Evolutionary conservation across 139 green algal genomes (phyloP).

Genomic region (Chlamydomonas sphaeroides): DNA sequence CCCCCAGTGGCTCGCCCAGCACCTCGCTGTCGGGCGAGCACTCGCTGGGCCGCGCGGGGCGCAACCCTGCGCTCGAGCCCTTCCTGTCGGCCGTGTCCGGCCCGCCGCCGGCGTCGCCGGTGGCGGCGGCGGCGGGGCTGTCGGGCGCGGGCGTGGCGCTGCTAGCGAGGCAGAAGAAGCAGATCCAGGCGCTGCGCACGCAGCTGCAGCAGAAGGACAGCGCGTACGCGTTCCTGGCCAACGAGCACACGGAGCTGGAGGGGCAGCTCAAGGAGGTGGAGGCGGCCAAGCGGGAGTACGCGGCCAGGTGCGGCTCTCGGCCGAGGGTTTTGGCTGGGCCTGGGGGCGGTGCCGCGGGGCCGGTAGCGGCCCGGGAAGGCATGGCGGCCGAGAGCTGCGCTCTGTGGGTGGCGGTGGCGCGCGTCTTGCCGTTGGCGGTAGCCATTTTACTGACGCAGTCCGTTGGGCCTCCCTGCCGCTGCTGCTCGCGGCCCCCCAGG

Average conservation of each 20-base stretch:
- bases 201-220: slow-evolving; percentile 39
- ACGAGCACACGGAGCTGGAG: slow-evolving; percentile 51
- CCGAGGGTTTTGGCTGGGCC: neutral
- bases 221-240: slow-evolving; percentile 33
- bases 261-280: slow-evolving; percentile 53
- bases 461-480: too few relatives aligned
- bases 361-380: too few relatives aligned
- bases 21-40: too few relatives aligned
- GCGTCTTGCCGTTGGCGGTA: too few relatives aligned
- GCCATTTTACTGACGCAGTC: too few relatives aligned
- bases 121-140: slow-evolving; percentile 18
- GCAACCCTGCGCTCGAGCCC: too few relatives aligned
- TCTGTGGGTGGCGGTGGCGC: too few relatives aligned
- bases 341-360: too few relatives aligned
- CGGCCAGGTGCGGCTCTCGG: slow-evolving; percentile 23
- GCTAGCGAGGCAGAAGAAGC: slow-evolving; percentile 29
- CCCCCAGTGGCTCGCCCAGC: too few relatives aligned
- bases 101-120: slow-evolving; percentile 28
- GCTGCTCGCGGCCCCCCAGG: neutral
- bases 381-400: too few relatives aligned
- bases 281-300: slow-evolving; percentile 52
- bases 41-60: too few relatives aligned
- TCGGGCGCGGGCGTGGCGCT: slow-evolving; percentile 28
- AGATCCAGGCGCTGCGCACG: slow-evolving; percentile 1
- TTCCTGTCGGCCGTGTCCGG: slow-evolving; percentile 12